Conservation (phyloP, 129 eudicot genomes). For the Artemisia annua region DNA sequence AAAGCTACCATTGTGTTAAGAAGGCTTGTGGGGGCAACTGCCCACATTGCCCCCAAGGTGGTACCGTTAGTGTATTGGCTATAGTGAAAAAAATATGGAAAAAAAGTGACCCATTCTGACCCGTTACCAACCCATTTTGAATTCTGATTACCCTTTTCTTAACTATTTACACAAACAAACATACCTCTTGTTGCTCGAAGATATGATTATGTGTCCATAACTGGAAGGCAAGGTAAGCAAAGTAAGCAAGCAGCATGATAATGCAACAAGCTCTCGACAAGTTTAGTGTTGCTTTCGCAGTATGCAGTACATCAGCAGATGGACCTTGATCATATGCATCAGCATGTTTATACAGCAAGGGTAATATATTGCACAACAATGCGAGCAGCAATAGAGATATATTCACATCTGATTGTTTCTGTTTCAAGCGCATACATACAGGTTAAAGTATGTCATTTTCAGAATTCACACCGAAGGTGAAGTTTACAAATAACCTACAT, state of each 20-base stretch:
- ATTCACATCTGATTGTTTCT: conserved; percentile 93
- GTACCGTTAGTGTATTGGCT: no score
- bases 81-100: no score
- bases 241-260: conserved; percentile 68
- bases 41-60: no score
- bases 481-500: no score
- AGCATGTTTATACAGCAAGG: conserved; percentile 57
- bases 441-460: no score
- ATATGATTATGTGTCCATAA: conserved; percentile 76
- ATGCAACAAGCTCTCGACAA: conserved; percentile 71
- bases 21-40: no score
- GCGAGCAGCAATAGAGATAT: conserved; percentile 59
- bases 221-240: conserved; percentile 78
- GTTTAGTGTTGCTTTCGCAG: conserved; percentile 40
- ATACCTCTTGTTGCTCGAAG: conserved; percentile 63
- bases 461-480: no score
- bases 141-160: not conserved
- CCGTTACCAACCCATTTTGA: not conserved
- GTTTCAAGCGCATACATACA: conserved; percentile 9
- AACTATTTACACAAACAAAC: not conserved
- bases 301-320: conserved; percentile 20
- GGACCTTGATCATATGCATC: conserved; percentile 15
- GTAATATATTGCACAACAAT: conserved; percentile 63
- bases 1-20: no score
- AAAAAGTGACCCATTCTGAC: no score